These are phyloP conservation scores for Aegle marmelos DNA, from an alignment of 345 rosid species.

Conservation along the genomic window DNA sequence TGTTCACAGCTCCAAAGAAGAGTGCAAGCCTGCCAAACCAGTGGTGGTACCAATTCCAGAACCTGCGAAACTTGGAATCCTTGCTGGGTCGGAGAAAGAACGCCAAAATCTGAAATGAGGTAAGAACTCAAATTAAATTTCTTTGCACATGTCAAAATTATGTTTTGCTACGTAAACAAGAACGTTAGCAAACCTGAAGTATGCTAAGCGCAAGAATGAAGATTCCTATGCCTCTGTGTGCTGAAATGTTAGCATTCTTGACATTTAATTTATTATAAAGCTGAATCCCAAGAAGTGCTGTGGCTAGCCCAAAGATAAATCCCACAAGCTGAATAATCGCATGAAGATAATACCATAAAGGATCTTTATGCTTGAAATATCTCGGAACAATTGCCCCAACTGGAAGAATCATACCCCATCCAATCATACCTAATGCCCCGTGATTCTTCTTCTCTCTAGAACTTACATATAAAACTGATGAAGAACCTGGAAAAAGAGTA, in stretches of 20 bases:
- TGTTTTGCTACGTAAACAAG: neutral
- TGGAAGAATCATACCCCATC: slow-evolving; percentile 83
- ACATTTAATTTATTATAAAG: slow-evolving; percentile 43
- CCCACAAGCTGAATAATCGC: slow-evolving; percentile 61
- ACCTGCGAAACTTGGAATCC: slow-evolving; percentile 63
- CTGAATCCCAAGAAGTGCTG: slow-evolving; percentile 61
- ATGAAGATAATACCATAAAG: slow-evolving; percentile 85
- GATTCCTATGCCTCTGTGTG: slow-evolving; percentile 87
- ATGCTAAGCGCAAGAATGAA: slow-evolving; percentile 58
- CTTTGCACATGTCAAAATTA: neutral
- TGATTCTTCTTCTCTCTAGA: slow-evolving; percentile 62
- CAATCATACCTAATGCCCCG: slow-evolving; percentile 64
- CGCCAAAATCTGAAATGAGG: slow-evolving; percentile 56
- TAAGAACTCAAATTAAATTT: neutral
- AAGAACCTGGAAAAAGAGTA: slow-evolving; percentile 34
- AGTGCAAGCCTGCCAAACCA: slow-evolving; percentile 81
- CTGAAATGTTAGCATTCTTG: slow-evolving; percentile 41
- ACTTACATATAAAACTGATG: slow-evolving; percentile 24
- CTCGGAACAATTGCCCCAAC: slow-evolving; percentile 73
- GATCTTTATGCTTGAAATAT: slow-evolving; percentile 79
- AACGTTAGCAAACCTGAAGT: slow-evolving; percentile 60
- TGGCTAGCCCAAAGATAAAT: slow-evolving; percentile 60
- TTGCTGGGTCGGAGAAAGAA: slow-evolving; percentile 73
- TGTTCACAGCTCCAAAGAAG: slow-evolving; percentile 73
- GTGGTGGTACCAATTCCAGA: slow-evolving; percentile 90